phyloP scores from a whole-genome alignment of 345 rosid species.

The Ceriops decandra region DNA sequence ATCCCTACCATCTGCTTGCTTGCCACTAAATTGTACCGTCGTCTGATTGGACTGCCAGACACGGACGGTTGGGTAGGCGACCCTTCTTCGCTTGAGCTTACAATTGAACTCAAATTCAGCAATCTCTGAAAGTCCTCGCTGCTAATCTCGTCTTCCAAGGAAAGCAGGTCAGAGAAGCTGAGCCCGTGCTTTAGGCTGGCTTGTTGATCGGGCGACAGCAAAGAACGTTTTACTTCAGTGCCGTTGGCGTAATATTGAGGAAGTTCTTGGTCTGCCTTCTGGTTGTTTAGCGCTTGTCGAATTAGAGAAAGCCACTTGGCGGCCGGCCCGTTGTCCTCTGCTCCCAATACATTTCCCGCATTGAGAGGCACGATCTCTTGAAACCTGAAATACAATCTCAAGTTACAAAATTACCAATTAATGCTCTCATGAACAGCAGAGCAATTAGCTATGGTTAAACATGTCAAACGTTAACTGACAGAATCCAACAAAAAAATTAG shows the following conservation, averaged over 20 bases:
- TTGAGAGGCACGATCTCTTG: slow-evolving; percentile 88
- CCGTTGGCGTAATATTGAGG: slow-evolving; percentile 19
- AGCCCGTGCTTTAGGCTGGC: slow-evolving; percentile 28
- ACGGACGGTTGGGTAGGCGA: slow-evolving; percentile 18
- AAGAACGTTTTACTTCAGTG: slow-evolving; percentile 8
- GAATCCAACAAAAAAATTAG: no score
- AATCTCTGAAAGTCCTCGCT: slow-evolving; percentile 32
- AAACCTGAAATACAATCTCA: slow-evolving; percentile 37
- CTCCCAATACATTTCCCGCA: slow-evolving; percentile 79
- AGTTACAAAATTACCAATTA: no score
- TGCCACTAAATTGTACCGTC: slow-evolving; percentile 59
- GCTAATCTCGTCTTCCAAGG: slow-evolving; percentile 42
- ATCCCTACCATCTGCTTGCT: slow-evolving; percentile 98
- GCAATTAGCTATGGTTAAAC: no score
- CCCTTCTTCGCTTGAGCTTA: slow-evolving; percentile 19
- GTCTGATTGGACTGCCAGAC: slow-evolving; percentile 27
- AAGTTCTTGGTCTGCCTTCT: slow-evolving; percentile 22
- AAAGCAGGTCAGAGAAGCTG: slow-evolving; percentile 58
- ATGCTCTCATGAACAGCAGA: no score
- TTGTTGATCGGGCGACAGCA: slow-evolving; percentile 4
- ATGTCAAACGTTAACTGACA: no score
- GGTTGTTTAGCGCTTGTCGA: slow-evolving; percentile 54
- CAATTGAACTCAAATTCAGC: slow-evolving; percentile 10
- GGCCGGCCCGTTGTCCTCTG: slow-evolving; percentile 76
- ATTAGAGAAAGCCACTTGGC: slow-evolving; percentile 72